Percentiles rank a stretch among this genome's conserved stretches.
Evolutionary conservation across 495 filamentous ascomycete genomes (phyloP).

Genomic region (Penicillium arizonense): DNA sequence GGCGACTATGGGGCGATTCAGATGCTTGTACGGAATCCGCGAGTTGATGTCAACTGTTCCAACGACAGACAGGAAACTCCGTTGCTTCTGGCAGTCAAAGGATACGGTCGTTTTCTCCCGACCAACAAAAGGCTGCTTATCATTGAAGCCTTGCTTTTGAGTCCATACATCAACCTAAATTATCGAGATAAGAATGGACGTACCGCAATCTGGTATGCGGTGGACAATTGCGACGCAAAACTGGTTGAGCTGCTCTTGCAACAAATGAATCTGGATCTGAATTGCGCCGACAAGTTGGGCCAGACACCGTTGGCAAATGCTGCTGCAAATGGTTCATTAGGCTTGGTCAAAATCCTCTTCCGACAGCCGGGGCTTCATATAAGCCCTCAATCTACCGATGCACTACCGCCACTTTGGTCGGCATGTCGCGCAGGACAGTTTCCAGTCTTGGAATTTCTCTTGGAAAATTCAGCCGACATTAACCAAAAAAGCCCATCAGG

Average conservation of each 20-base stretch:
- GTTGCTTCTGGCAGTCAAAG: not conserved
- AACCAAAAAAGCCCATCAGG: not conserved
- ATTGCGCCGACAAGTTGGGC: not conserved
- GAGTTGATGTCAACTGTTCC: conserved; percentile 1
- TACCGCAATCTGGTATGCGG: not conserved
- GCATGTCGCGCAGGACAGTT: not conserved
- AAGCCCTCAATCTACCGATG: not conserved
- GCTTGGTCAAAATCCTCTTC: not conserved
- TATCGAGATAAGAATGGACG: not conserved
- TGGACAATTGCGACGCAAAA: not conserved
- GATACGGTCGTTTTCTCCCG: not conserved
- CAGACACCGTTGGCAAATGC: not conserved
- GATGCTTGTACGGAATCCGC: not conserved
- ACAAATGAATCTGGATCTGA: not conserved
- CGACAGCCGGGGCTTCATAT: not conserved
- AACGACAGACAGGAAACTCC: not conserved
- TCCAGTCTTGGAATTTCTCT: not conserved
- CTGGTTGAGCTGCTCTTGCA: not conserved
- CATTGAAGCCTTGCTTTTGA: conserved; percentile 1
- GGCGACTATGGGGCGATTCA: not conserved
- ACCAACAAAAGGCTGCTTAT: not conserved
- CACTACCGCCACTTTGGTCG: not conserved
- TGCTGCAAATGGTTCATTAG: not conserved
- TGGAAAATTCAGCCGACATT: not conserved
- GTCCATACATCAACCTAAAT: not conserved